A percentile compares a stretch with the other conserved stretches of the same genome.
phyloP scores from a whole-genome alignment of 2,329 filamentous ascomycete species.

The Ophiognomonia clavigignenti-juglandacearum region DNA sequence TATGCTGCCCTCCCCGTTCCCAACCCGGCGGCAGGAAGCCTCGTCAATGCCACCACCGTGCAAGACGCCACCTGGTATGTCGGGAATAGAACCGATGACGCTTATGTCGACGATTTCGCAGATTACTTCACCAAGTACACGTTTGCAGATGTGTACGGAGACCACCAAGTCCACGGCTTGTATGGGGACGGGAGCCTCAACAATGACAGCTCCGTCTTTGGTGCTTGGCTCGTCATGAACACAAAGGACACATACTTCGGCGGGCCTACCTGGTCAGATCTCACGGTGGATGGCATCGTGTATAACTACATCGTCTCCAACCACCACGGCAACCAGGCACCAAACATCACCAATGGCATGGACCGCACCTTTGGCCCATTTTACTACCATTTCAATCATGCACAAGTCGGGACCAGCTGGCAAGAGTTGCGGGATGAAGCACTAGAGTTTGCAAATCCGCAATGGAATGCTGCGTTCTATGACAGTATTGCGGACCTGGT shows the following conservation, averaged over 20 bases:
- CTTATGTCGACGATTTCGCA: slow-evolving; percentile 50
- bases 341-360: slow-evolving; percentile 60
- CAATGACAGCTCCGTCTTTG: slow-evolving; percentile 46
- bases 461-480: slow-evolving; percentile 58
- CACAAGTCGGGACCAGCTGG: slow-evolving; percentile 38
- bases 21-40: slow-evolving; percentile 31
- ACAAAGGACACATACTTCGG: slow-evolving; percentile 59
- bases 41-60: slow-evolving; percentile 40
- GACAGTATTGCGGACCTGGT: slow-evolving; percentile 57
- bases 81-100: slow-evolving; percentile 46
- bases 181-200: slow-evolving; percentile 35
- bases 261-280: slow-evolving; percentile 57
- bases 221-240: slow-evolving; percentile 61
- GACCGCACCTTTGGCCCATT: slow-evolving; percentile 62
- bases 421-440: slow-evolving; percentile 50
- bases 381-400: slow-evolving; percentile 60
- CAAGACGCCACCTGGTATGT: slow-evolving; percentile 63
- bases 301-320: slow-evolving; percentile 62
- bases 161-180: slow-evolving; percentile 53
- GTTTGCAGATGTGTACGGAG: slow-evolving; percentile 53
- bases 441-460: slow-evolving; percentile 40
- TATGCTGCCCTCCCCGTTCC: slow-evolving; percentile 44
- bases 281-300: slow-evolving; percentile 60
- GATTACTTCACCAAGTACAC: slow-evolving; percentile 66
- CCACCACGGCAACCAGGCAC: slow-evolving; percentile 56